Conservation (phyloP, 208 protist species). For the Borovskyia barvae region DNA sequence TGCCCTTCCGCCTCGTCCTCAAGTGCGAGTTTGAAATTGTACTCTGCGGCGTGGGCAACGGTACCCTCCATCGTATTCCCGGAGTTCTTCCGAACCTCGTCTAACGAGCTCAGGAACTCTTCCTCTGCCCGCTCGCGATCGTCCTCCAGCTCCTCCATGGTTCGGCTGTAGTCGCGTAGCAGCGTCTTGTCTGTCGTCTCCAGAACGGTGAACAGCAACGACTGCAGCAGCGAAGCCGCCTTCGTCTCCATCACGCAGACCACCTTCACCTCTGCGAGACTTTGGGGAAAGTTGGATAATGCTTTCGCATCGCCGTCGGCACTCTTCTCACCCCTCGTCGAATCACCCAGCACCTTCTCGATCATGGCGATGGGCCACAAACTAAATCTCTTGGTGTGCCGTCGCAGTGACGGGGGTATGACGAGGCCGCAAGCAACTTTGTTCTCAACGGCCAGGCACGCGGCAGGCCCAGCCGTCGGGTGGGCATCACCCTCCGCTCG, state of each 20-base stretch:
- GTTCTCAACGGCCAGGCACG: slow-evolving; percentile 20
- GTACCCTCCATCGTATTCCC: slow-evolving; percentile 69
- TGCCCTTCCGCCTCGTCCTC: slow-evolving; percentile 5
- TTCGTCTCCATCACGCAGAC: slow-evolving; percentile 68
- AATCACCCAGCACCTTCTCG: slow-evolving; percentile 21
- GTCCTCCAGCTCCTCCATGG: slow-evolving; percentile 75
- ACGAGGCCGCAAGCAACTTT: slow-evolving; percentile 48
- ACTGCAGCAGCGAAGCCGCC: slow-evolving; percentile 55
- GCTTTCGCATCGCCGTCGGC: background rate
- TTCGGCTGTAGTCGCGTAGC: slow-evolving; percentile 79
- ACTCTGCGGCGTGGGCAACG: slow-evolving; percentile 67
- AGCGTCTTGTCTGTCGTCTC: slow-evolving; percentile 64
- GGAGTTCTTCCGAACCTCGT: slow-evolving; percentile 42
- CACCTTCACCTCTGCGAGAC: slow-evolving; percentile 50
- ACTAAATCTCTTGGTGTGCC: slow-evolving; percentile 67
- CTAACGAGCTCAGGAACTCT: slow-evolving; percentile 69
- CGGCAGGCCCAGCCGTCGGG: background rate
- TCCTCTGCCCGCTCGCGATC: slow-evolving; percentile 53
- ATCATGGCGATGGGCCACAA: slow-evolving; percentile 68
- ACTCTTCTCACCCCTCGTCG: background rate
- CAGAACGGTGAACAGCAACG: slow-evolving; percentile 66
- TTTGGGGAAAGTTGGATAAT: slow-evolving; percentile 19
- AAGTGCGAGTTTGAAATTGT: slow-evolving; percentile 36
- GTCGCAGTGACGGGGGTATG: slow-evolving; percentile 60
- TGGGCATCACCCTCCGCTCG: background rate